Conservation (phyloP, 2,329 filamentous ascomycete genomes). For the Arthrobotrys iridis region DNA sequence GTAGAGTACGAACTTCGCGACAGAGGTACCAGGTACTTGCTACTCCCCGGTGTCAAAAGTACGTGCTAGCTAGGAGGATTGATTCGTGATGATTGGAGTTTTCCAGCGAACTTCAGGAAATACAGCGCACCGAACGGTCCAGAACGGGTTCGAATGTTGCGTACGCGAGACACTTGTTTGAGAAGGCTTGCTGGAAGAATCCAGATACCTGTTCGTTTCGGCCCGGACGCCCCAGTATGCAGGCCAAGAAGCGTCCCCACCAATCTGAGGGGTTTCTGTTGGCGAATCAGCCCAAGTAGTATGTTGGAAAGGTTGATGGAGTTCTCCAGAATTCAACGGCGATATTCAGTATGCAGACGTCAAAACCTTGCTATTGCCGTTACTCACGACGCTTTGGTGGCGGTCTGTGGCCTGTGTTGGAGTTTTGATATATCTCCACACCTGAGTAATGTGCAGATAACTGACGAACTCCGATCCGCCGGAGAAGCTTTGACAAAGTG, state of each 20-base stretch:
- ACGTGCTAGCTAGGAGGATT: slow-evolving; percentile 1
- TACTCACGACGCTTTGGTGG: neutral
- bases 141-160: slow-evolving; percentile 20
- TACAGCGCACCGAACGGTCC: slow-evolving; percentile 41
- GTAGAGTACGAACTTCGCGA: slow-evolving; percentile 13
- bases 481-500: neutral
- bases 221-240: slow-evolving; percentile 46
- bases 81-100: slow-evolving; percentile 20
- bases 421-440: slow-evolving; percentile 3
- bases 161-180: slow-evolving; percentile 33
- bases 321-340: slow-evolving; percentile 46
- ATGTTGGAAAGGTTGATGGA: slow-evolving; percentile 13
- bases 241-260: slow-evolving; percentile 48
- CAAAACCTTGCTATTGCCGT: slow-evolving; percentile 15
- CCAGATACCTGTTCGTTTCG: slow-evolving; percentile 49
- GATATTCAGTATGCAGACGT: slow-evolving; percentile 30
- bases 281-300: slow-evolving; percentile 13
- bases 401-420: slow-evolving; percentile 4
- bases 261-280: slow-evolving; percentile 45
- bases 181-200: slow-evolving; percentile 34
- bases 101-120: slow-evolving; percentile 15
- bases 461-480: neutral
- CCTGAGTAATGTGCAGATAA: slow-evolving; percentile 3
- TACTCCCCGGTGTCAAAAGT: neutral
- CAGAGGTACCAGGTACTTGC: slow-evolving; percentile 50